Base-by-base conservation (phyloP, 2,329 filamentous ascomycete species). In the Fusarium mundagurra region DNA sequence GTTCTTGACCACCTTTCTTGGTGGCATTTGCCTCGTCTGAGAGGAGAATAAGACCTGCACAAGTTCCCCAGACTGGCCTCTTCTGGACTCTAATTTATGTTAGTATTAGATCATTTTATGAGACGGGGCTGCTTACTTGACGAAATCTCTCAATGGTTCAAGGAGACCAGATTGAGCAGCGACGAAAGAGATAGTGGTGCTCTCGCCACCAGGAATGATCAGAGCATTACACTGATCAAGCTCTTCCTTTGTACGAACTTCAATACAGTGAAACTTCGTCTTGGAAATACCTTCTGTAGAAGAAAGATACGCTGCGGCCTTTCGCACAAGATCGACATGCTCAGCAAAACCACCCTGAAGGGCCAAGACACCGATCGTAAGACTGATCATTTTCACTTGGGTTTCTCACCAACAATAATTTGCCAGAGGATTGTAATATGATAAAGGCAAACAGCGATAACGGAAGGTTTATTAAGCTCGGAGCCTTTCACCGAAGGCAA, bases 281-380 rank as follows among this genome's bases (percentile, higher is more conserved):
- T 72, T 75, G 27, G 73, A 75, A n/a, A 60, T 48, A 22, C 77
- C 69, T 24, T 74, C 63, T 12, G 77, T 61, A 10, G 77, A 69
- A 22, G 80, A 77, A 48, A 93, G 80, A 29, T 84, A 82, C n/a
- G 83, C 80, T 6, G 91, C 89, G 11, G 95, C 95, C 72, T 89
- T 88, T 74, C 89, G 88, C 43, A 98, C 87, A 43, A 97, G 89
- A 74, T 90, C 87, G 65, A 98, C 82, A 85, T 99, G 96, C 82
- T 99, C 96, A 78, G 91, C 88, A 83, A 98, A 98, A 66, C 95
- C 96, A 77, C 96, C 96, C 84, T 99, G 96, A 24, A 99, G 89
- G 75, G 96, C 90, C 60, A 92, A 84, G 31, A 92, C 90, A 53
- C 90, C 91, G 41, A 92, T 83, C 6, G 87, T 89, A 68, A 90